A percentile compares a stretch with the other conserved stretches of the same genome.
phyloP scores from a whole-genome alignment of 73 alveolate species.

The Tetrahymena elliotti region DNA sequence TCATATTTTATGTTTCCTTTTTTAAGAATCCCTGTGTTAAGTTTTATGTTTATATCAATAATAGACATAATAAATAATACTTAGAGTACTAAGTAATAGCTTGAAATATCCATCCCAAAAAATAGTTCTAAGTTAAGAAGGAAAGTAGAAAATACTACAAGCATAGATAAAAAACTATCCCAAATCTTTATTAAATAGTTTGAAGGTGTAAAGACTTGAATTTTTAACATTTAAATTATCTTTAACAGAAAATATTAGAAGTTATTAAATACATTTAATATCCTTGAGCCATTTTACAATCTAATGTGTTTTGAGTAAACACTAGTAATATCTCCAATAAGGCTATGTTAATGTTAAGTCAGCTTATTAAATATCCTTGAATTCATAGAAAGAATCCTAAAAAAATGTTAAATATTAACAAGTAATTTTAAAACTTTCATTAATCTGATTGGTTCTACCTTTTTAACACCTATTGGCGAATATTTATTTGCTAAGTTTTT shows the following conservation, averaged over 20 bases:
- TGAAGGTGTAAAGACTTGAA: neutral
- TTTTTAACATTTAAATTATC: neutral
- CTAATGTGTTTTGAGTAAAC: neutral
- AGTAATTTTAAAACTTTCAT: neutral
- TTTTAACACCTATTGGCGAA: too few species aligned
- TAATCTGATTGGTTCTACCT: neutral
- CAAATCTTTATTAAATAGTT: neutral
- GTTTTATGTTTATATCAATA: neutral
- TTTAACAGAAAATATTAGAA: neutral
- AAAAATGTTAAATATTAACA: neutral
- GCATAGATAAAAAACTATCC: neutral
- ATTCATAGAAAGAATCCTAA: neutral
- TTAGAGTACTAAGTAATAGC: neutral
- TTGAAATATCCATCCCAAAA: neutral
- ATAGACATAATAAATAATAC: neutral
- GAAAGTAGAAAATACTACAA: neutral
- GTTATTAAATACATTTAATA: too few species aligned
- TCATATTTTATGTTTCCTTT: neutral
- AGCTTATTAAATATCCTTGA: neutral
- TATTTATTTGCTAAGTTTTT: too few species aligned
- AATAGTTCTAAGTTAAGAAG: neutral
- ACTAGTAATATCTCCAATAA: neutral
- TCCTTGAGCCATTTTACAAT: neutral
- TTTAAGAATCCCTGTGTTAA: neutral
- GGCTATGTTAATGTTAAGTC: neutral